Evolutionary conservation across 2,329 filamentous ascomycete species (phyloP).

Genomic region (Botrytis tulipae): DNA sequence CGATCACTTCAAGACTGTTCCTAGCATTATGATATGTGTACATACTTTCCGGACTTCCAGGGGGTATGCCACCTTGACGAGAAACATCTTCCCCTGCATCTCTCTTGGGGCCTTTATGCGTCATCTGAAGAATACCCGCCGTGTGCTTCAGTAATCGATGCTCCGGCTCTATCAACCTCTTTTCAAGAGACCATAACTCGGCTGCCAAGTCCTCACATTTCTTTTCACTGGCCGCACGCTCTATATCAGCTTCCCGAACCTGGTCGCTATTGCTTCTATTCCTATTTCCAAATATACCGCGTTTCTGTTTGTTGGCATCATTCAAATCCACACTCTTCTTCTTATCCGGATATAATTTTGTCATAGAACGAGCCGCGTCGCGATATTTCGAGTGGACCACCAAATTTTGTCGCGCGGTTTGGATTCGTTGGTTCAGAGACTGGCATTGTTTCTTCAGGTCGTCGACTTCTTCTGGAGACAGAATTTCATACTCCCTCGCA

Average conservation of each 20-base stretch:
- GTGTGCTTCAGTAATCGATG: conserved; percentile 82
- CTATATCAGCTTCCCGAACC: conserved; percentile 62
- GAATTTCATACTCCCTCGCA: conserved; percentile 77
- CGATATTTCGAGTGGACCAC: conserved; percentile 90
- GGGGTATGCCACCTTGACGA: conserved; percentile 56
- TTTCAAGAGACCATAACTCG: conserved; percentile 78
- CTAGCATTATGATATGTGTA: conserved; percentile 65
- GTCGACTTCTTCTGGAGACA: conserved; percentile 91
- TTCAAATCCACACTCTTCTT: conserved; percentile 48
- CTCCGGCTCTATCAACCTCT: conserved; percentile 71
- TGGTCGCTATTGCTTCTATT: conserved; percentile 44
- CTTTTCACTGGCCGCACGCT: conserved; percentile 69
- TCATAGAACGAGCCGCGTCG: conserved; percentile 86
- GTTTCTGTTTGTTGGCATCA: conserved; percentile 48
- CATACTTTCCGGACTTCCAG: conserved; percentile 74
- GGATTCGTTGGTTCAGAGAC: conserved; percentile 71
- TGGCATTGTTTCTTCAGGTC: conserved; percentile 83
- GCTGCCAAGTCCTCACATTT: conserved; percentile 83
- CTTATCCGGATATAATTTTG: conserved; percentile 68
- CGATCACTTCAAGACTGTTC: conserved; percentile 55
- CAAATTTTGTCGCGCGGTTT: conserved; percentile 77
- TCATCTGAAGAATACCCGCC: conserved; percentile 86
- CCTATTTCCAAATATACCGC: conserved; percentile 47
- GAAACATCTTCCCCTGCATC: conserved; percentile 44
- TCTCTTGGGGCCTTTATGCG: conserved; percentile 69